Evolutionary conservation across 2,329 filamentous ascomycete species (phyloP).

Genomic region (Botrytis deweyae): DNA sequence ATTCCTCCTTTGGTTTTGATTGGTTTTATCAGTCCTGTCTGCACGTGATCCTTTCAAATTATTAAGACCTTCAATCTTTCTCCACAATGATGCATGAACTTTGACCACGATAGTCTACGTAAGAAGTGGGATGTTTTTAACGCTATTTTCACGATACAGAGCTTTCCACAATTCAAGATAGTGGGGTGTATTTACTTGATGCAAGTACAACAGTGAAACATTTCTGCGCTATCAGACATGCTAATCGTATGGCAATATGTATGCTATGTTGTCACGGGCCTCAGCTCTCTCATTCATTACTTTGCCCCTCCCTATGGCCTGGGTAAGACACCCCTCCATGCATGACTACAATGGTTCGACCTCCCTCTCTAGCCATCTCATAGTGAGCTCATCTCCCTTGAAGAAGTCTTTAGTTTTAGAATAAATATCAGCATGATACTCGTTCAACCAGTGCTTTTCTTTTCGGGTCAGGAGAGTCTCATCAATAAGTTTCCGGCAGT

Average conservation of each 20-base stretch:
- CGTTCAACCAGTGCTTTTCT: conserved; percentile 85
- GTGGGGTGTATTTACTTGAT: conserved; percentile 7
- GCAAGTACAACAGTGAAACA: conserved; percentile 12
- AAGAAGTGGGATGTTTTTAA: conserved; percentile 18
- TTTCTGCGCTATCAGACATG: conserved; percentile 11
- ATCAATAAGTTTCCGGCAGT: conserved; percentile 87
- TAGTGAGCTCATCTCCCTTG: conserved; percentile 66
- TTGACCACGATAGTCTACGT: neutral
- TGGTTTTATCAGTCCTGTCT: neutral
- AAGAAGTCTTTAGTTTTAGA: conserved; percentile 81
- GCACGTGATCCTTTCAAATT: conserved; percentile 1
- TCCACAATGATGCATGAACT: conserved; percentile 18
- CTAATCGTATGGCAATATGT: neutral
- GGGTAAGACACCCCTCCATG: neutral
- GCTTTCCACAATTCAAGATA: conserved; percentile 9
- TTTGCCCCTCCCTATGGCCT: neutral
- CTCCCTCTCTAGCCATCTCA: conserved; percentile 83
- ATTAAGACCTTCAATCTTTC: neutral
- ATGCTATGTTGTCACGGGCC: conserved; percentile 5
- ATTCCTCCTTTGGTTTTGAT: neutral
- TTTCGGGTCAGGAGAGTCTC: conserved; percentile 64
- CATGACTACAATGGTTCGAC: conserved; percentile 55
- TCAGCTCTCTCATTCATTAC: conserved; percentile 1
- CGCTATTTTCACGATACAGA: conserved; percentile 2
- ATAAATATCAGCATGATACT: conserved; percentile 77